Conservation (phyloP, 305 asterid species). For the Fraxinus sp. region DNA sequence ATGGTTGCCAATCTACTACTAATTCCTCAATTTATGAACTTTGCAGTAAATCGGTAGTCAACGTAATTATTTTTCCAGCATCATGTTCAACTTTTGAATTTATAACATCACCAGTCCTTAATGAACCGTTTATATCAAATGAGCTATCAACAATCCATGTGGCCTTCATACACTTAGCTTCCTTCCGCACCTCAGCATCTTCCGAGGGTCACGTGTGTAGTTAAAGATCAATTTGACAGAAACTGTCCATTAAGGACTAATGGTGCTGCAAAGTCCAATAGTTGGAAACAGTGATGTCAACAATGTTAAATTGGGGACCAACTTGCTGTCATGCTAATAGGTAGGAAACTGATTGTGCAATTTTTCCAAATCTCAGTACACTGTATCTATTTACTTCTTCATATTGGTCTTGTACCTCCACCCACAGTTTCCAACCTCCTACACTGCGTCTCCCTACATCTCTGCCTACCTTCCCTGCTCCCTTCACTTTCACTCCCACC, state of each 20-base stretch:
- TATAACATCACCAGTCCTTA: background rate
- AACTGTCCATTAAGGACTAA: background rate
- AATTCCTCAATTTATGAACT: background rate
- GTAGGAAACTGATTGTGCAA: background rate
- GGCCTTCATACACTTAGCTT: background rate
- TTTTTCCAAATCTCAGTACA: background rate
- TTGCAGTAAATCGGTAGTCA: background rate
- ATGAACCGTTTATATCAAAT: background rate
- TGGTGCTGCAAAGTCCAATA: background rate
- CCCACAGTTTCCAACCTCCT: background rate
- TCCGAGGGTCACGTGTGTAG: background rate
- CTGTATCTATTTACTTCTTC: background rate
- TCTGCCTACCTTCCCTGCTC: background rate
- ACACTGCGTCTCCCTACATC: background rate
- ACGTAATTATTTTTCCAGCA: background rate
- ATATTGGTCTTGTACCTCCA: background rate
- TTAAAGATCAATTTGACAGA: background rate
- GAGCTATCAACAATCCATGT: background rate
- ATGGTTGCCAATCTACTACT: background rate
- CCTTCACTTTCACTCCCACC: background rate
- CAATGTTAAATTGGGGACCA: background rate
- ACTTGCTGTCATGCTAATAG: background rate
- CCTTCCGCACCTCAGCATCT: background rate
- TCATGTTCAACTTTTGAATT: background rate
- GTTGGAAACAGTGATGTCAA: background rate